Percentiles rank a stretch among this genome's conserved stretches.
Evolutionary conservation across 2,329 filamentous ascomycete species (phyloP).

Genomic region (Arthrobotrys iridis): DNA sequence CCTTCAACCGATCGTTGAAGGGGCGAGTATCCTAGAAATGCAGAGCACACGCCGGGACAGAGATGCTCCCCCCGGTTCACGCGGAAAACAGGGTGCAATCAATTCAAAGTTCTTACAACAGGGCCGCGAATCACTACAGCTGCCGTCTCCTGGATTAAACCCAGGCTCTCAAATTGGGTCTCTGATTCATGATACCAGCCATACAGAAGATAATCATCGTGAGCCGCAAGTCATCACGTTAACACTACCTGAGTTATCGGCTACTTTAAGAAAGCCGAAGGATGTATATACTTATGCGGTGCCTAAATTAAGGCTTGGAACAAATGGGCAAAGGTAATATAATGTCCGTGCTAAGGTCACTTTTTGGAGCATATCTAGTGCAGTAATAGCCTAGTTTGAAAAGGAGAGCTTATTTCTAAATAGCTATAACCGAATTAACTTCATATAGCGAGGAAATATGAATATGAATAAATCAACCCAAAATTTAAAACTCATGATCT

Average conservation of each 20-base stretch:
- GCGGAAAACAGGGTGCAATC: not conserved
- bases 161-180: not conserved
- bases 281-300: not conserved
- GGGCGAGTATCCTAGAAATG: constrained; percentile 4
- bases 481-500: not conserved
- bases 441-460: no score
- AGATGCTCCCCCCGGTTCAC: not conserved
- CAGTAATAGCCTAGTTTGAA: no score
- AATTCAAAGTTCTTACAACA: not conserved
- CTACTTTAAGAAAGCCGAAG: not conserved
- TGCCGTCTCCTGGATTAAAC: not conserved
- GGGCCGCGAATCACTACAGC: not conserved
- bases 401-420: no score
- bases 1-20: constrained; percentile 16
- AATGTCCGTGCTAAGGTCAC: no score
- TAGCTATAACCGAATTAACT: no score
- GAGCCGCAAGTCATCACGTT: not conserved
- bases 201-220: not conserved
- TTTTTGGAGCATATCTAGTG: no score
- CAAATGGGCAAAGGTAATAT: not conserved
- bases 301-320: not conserved
- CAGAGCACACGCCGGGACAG: constrained; percentile 8
- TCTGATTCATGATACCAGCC: not conserved
- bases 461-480: not conserved
- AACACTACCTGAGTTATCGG: not conserved